Percentiles rank a stretch among this genome's conserved stretches.
phyloP scores from a whole-genome alignment of 768 basidiomycete species.

The Russula compacta region DNA sequence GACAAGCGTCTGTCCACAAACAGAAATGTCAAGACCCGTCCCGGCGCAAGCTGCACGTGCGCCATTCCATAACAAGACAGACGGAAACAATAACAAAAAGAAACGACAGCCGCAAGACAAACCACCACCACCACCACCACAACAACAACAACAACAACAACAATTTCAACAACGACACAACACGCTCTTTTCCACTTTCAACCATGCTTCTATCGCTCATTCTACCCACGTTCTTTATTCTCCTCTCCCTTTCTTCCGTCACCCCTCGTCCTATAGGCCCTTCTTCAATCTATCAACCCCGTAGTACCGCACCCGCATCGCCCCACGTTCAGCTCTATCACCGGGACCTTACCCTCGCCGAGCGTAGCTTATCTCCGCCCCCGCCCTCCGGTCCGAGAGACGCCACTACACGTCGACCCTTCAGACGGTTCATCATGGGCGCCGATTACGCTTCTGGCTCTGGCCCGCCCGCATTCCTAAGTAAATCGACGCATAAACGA shows the following conservation, averaged over 20 bases:
- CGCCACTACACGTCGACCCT: background rate
- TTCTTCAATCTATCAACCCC: background rate
- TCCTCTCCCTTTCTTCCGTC: background rate
- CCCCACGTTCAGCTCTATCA: background rate
- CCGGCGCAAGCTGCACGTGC: background rate
- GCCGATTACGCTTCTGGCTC: conserved; percentile 7
- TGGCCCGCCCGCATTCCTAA: background rate
- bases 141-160: background rate
- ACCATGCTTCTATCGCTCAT: background rate
- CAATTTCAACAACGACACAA: background rate
- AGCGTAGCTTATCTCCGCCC: background rate
- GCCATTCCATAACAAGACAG: background rate
- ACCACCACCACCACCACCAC: background rate
- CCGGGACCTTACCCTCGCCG: background rate
- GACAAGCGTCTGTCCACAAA: conserved; percentile 3
- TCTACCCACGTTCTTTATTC: background rate
- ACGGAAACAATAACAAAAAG: background rate
- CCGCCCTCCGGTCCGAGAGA: background rate
- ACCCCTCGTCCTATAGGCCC: background rate
- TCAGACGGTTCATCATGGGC: conserved; percentile 3
- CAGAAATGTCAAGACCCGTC: background rate
- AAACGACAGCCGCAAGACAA: background rate
- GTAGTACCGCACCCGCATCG: background rate
- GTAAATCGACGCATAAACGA: background rate
- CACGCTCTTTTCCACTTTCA: too few relatives aligned